Conservation (phyloP, 1,139 yeast genomes). For the Hyphopichia fennica region DNA sequence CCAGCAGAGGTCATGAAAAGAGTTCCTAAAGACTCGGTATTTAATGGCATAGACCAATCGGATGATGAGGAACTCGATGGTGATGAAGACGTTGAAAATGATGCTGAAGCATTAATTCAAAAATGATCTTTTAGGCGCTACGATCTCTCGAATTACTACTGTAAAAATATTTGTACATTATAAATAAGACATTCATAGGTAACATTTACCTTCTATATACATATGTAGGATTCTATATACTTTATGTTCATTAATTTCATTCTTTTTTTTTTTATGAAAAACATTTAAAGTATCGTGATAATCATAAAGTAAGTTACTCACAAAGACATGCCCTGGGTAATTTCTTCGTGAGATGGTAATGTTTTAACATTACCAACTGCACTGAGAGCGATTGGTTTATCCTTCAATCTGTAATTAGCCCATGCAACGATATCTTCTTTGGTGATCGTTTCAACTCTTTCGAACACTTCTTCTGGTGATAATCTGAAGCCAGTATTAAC, state of each 20-base stretch:
- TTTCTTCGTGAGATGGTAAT: slow-evolving; percentile 58
- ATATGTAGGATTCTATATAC: not conserved
- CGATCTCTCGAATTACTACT: not conserved
- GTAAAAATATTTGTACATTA: not conserved
- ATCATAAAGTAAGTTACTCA: slow-evolving; percentile 7
- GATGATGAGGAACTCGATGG: slow-evolving; percentile 43
- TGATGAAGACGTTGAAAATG: slow-evolving; percentile 54
- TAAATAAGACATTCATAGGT: not conserved
- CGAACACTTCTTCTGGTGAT: slow-evolving; percentile 90
- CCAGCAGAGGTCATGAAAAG: slow-evolving; percentile 72
- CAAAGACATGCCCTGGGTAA: slow-evolving; percentile 38
- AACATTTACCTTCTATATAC: not conserved
- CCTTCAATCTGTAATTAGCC: slow-evolving; percentile 81
- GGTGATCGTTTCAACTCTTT: slow-evolving; percentile 75
- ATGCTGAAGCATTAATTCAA: slow-evolving; percentile 29
- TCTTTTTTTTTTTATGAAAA: too few relatives aligned
- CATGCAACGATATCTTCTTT: slow-evolving; percentile 80
- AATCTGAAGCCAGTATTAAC: slow-evolving; percentile 91
- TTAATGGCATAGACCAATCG: slow-evolving; percentile 39
- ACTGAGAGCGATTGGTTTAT: slow-evolving; percentile 83
- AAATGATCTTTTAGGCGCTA: too few relatives aligned
- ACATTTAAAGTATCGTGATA: too few relatives aligned
- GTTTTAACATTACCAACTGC: slow-evolving; percentile 81
- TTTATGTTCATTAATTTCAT: not conserved
- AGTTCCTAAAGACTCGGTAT: slow-evolving; percentile 64